Percentiles rank a stretch among this genome's conserved stretches.
phyloP scores from a whole-genome alignment of 1,284 basidiomycete genomes.

The Abortiporus biennis region DNA sequence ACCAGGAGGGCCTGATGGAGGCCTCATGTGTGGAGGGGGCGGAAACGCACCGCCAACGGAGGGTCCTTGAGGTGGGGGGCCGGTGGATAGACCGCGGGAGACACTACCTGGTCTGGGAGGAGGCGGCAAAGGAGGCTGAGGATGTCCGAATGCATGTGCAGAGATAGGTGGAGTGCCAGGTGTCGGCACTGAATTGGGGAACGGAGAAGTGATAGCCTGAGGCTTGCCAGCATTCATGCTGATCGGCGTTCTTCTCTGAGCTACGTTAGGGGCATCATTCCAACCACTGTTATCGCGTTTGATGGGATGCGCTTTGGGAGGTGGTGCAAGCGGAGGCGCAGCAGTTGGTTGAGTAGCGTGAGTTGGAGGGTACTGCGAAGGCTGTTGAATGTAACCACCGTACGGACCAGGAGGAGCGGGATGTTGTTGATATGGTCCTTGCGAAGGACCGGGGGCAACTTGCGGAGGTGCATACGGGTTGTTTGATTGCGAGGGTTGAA shows the following conservation, averaged over 20 bases:
- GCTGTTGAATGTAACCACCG: constrained; percentile 16
- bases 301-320: constrained; percentile 15
- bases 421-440: constrained; percentile 9
- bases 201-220: constrained; percentile 79
- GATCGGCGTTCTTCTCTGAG: constrained; percentile 47
- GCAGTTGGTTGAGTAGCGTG: constrained; percentile 18
- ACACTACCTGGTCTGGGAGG: constrained; percentile 62
- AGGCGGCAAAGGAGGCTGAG: constrained; percentile 38
- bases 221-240: constrained; percentile 47
- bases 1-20: constrained; percentile 23
- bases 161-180: constrained; percentile 42
- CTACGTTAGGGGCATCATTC: constrained; percentile 80
- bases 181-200: constrained; percentile 61
- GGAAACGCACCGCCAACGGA: constrained; percentile 11
- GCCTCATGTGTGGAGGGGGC: constrained; percentile 35
- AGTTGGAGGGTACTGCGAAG: constrained; percentile 13
- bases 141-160: constrained; percentile 31
- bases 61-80: constrained; percentile 27
- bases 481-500: constrained; percentile 10
- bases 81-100: no score
- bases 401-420: constrained; percentile 15
- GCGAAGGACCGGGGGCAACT: constrained; percentile 14
- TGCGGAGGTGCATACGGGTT: constrained; percentile 30
- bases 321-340: constrained; percentile 29
- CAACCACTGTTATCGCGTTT: constrained; percentile 78